phyloP scores from a whole-genome alignment of 1,139 yeast species.

The Pichia kudriavzevii region DNA sequence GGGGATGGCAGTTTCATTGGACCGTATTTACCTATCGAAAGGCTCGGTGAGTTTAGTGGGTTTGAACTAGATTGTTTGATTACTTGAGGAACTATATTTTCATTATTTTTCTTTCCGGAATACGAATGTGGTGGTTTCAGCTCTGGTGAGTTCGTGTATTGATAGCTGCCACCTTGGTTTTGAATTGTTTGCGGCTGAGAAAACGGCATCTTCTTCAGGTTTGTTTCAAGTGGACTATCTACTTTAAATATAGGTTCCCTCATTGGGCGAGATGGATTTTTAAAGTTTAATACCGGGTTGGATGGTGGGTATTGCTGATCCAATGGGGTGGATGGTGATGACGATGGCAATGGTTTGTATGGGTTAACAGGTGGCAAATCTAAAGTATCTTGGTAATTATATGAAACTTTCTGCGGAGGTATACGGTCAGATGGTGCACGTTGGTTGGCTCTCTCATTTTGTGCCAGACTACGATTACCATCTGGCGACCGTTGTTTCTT shows the following conservation, averaged over 20 bases:
- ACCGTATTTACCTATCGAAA: conserved; percentile 12
- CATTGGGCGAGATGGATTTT: no score
- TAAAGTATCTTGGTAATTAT: conserved; percentile 2
- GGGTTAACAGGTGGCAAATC: conserved; percentile 12
- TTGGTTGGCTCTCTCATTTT: not conserved
- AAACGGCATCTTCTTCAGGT: no score
- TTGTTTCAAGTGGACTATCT: conserved; percentile 11
- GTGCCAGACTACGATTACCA: no score
- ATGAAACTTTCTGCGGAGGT: conserved; percentile 3
- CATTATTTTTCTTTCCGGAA: no score
- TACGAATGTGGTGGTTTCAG: conserved; percentile 13
- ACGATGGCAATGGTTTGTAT: conserved; percentile 4
- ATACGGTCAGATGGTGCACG: conserved; percentile 8
- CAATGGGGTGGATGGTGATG: conserved; percentile 14
- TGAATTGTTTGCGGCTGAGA: no score
- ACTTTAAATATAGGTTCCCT: no score
- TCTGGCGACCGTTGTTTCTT: no score
- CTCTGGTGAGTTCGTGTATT: conserved; percentile 14
- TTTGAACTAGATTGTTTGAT: no score
- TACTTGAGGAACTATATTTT: no score
- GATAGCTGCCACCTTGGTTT: no score
- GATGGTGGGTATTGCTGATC: conserved; percentile 15
- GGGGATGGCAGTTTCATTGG: conserved; percentile 15
- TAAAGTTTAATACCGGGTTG: no score
- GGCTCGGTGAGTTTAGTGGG: no score